These are phyloP conservation scores for Claviceps cyperi DNA, from an alignment of 2,329 filamentous ascomycete genomes.

Conservation along the genomic window DNA sequence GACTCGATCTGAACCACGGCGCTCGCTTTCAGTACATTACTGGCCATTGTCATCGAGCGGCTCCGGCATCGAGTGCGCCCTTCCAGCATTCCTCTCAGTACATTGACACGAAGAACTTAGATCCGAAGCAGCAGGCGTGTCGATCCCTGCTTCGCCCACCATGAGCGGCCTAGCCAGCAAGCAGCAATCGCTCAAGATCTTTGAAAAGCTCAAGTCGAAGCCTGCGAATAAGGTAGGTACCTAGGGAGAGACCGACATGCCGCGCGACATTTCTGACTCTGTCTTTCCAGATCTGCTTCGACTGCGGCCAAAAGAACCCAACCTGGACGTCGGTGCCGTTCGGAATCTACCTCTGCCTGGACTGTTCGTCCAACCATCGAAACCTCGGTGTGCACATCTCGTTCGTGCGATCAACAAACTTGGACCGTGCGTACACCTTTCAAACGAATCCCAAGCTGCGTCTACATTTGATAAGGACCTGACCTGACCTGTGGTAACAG, in stretches of 20 bases:
- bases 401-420: conserved; percentile 94
- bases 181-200: conserved; percentile 90
- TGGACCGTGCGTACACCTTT: conserved; percentile 62
- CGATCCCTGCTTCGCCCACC: conserved; percentile 17
- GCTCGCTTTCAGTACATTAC: not conserved
- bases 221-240: conserved; percentile 74
- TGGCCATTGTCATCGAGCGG: not conserved
- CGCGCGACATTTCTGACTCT: not conserved
- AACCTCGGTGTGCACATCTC: conserved; percentile 98
- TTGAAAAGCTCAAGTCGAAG: conserved; percentile 92
- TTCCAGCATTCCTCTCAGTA: not conserved
- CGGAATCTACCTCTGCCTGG: conserved; percentile 93
- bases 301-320: conserved; percentile 93
- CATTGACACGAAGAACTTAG: no score
- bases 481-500: conserved; percentile 23
- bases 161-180: conserved; percentile 69
- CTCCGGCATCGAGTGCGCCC: not conserved
- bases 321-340: conserved; percentile 97
- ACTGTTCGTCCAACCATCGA: conserved; percentile 92
- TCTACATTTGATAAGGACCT: conserved; percentile 2
- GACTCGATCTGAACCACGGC: not conserved
- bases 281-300: conserved; percentile 71
- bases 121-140: not conserved
- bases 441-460: not conserved
- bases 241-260: no score